A percentile compares a stretch with the other conserved stretches of the same genome.
Conservation (phyloP, 345 rosid genomes). For the Heritiera littoralis region DNA sequence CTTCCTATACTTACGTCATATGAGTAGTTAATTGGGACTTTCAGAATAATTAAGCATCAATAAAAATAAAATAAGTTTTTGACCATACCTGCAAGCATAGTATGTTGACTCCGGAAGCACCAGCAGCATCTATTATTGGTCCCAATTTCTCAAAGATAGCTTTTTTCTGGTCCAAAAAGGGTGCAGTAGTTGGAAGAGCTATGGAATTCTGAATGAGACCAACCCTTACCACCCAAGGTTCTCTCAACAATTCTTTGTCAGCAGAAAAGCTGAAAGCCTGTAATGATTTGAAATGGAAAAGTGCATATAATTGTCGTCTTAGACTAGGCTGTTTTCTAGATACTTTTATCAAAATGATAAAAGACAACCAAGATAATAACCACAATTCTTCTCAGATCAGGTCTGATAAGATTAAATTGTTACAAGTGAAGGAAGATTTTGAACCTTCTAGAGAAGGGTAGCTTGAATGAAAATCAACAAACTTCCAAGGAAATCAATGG, state of each 20-base stretch:
- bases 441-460: not conserved
- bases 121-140: slow-evolving; percentile 83
- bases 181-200: slow-evolving; percentile 78
- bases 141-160: slow-evolving; percentile 69
- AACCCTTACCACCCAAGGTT: slow-evolving; percentile 76
- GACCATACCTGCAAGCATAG: slow-evolving; percentile 75
- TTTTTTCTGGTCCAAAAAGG: slow-evolving; percentile 62
- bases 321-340: not conserved
- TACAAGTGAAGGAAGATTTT: not conserved
- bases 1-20: slow-evolving; percentile 54
- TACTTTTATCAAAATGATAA: not conserved
- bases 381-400: not conserved
- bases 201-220: slow-evolving; percentile 89
- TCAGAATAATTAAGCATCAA: slow-evolving; percentile 2
- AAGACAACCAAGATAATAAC: not conserved
- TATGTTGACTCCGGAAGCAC: slow-evolving; percentile 86
- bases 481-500: not conserved
- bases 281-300: slow-evolving; percentile 35
- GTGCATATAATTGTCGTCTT: not conserved
- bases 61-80: not conserved
- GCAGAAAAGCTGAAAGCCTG: slow-evolving; percentile 77
- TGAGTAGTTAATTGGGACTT: not conserved
- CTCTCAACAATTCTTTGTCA: slow-evolving; percentile 71
- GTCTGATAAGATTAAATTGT: not conserved
- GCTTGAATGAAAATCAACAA: not conserved